Conservation (phyloP, 768 basidiomycete species). For the Galerina marginata region DNA sequence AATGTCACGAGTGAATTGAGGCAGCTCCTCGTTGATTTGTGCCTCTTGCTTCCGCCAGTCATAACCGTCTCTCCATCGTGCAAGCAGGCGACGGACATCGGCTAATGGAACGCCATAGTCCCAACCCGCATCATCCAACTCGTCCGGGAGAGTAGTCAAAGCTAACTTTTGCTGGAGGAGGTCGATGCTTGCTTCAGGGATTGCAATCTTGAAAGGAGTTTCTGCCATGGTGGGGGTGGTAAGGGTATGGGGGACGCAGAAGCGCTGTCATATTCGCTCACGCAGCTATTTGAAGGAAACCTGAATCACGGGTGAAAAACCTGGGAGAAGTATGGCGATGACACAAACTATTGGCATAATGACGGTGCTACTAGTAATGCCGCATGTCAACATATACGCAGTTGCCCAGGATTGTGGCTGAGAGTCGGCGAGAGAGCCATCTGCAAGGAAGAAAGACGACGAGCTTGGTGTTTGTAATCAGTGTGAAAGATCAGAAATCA, state of each 20-base stretch:
- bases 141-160: slow-evolving; percentile 57
- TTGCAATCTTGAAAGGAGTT: slow-evolving; percentile 49
- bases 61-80: slow-evolving; percentile 54
- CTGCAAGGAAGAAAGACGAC: no score
- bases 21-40: slow-evolving; percentile 52
- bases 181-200: slow-evolving; percentile 48
- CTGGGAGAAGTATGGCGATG: no score
- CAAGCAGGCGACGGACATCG: slow-evolving; percentile 51
- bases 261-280: background rate
- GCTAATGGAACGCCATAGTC: slow-evolving; percentile 58
- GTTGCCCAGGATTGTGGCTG: no score
- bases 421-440: no score
- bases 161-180: slow-evolving; percentile 53
- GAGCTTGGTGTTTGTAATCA: no score
- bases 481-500: no score
- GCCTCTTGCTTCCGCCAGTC: slow-evolving; percentile 62
- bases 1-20: slow-evolving; percentile 62
- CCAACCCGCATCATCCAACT: slow-evolving; percentile 55
- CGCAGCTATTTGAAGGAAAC: background rate
- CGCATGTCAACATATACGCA: no score
- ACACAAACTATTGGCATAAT: no score
- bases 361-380: no score
- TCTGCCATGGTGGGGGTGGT: slow-evolving; percentile 27
- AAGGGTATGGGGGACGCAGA: background rate
- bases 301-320: no score